phyloP scores from a whole-genome alignment of 768 basidiomycete species.

The Cystobasidium tubakii region DNA sequence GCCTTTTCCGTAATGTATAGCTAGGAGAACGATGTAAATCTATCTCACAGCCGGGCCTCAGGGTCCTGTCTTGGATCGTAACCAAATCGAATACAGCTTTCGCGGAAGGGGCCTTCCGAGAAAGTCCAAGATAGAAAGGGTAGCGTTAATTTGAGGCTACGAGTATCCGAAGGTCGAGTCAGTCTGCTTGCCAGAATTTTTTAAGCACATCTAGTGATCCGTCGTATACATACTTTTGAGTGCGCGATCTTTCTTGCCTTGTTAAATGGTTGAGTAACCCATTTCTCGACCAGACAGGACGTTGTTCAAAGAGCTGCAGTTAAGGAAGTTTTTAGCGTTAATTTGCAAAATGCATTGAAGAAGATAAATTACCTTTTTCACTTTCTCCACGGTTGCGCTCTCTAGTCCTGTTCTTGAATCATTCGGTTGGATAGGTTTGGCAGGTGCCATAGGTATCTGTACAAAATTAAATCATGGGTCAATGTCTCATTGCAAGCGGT shows the following conservation, averaged over 20 bases:
- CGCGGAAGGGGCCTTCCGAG: constrained; percentile 88
- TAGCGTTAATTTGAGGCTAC: constrained; percentile 38
- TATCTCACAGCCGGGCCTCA: constrained; percentile 71
- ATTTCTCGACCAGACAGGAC: constrained; percentile 84
- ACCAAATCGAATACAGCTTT: constrained; percentile 73
- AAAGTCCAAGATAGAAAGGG: constrained; percentile 69
- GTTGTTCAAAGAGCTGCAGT: constrained; percentile 61
- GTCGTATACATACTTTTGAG: constrained; percentile 68
- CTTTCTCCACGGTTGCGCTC: constrained; percentile 55
- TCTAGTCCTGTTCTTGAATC: constrained; percentile 54
- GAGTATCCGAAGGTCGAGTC: neutral
- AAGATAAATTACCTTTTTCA: constrained; percentile 44
- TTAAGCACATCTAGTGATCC: no score
- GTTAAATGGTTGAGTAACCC: constrained; percentile 77
- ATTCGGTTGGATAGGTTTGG: constrained; percentile 46
- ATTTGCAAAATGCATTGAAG: no score
- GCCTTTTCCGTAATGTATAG: no score
- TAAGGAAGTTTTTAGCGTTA: no score
- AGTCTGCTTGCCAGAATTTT: no score
- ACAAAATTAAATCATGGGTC: no score
- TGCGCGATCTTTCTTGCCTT: constrained; percentile 61
- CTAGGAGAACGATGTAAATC: no score
- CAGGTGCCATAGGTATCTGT: constrained; percentile 24
- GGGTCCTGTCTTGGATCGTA: constrained; percentile 80
- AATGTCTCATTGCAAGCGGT: no score